These are phyloP conservation scores for Purpureocillium takamizusanense DNA, from an alignment of 2,329 filamentous ascomycete genomes.

Conservation along the genomic window DNA sequence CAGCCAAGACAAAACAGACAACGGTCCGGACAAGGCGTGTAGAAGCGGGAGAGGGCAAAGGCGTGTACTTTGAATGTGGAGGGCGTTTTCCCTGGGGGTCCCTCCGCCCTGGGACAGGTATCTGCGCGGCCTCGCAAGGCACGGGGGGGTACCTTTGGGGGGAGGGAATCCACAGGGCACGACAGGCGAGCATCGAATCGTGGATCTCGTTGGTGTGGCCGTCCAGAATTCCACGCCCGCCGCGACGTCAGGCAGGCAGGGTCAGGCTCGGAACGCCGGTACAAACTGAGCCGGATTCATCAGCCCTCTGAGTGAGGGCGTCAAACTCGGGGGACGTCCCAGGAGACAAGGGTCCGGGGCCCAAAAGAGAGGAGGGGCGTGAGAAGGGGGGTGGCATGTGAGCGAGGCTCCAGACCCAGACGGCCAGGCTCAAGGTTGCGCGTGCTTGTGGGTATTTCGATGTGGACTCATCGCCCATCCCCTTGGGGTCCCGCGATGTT, in stretches of 20 bases:
- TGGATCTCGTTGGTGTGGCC: constrained; percentile 1
- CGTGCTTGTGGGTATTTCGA: no score
- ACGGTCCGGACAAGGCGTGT: background rate
- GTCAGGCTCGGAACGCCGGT: constrained; percentile 9
- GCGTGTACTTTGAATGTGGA: no score
- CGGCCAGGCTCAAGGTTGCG: no score
- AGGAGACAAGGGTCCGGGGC: background rate
- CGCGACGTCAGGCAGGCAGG: constrained; percentile 11
- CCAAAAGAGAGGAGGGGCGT: background rate
- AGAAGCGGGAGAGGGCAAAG: background rate
- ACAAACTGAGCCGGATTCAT: constrained; percentile 6
- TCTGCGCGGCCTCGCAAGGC: no score
- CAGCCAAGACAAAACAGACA: background rate
- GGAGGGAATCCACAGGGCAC: no score
- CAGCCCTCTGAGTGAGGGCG: background rate
- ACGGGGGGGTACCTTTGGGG: no score
- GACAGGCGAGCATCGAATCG: no score
- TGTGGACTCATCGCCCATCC: no score
- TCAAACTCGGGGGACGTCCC: constrained; percentile 1
- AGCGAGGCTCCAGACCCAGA: no score
- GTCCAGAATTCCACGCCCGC: background rate
- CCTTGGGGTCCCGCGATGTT: no score
- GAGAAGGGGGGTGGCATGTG: background rate
- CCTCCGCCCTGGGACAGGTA: no score
- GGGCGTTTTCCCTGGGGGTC: no score